phyloP scores from a whole-genome alignment of 2,329 filamentous ascomycete species.

The Lachnellula suecica region DNA sequence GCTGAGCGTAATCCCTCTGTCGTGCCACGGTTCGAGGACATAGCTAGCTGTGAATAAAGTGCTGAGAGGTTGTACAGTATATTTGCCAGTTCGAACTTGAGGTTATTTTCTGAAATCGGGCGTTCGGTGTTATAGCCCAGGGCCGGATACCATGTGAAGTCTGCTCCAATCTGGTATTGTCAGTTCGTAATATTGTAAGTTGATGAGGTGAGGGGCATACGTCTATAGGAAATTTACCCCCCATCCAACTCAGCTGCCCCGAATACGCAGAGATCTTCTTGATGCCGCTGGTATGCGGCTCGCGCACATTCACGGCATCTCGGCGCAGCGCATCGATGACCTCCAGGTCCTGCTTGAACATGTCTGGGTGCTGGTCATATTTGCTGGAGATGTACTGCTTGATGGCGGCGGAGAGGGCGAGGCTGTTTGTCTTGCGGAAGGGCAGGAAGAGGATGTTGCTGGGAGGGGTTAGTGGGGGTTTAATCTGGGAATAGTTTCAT shows the following conservation, averaged over 20 bases:
- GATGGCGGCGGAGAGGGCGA: constrained; percentile 79
- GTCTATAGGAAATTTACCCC: constrained; percentile 94
- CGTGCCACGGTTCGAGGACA: constrained; percentile 73
- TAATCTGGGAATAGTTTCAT: not conserved
- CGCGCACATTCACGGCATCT: constrained; percentile 85
- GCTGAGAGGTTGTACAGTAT: constrained; percentile 90
- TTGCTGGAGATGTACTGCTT: constrained; percentile 95
- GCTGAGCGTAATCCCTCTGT: constrained; percentile 84
- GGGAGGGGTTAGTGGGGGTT: not conserved
- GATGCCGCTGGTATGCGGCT: constrained; percentile 84
- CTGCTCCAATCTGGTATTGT: constrained; percentile 72
- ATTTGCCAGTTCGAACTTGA: constrained; percentile 85
- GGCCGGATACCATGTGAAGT: constrained; percentile 95
- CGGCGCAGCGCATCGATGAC: constrained; percentile 79
- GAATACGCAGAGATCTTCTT: constrained; percentile 89
- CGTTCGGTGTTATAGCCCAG: constrained; percentile 84
- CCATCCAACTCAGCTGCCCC: constrained; percentile 88
- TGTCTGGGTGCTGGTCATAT: constrained; percentile 98
- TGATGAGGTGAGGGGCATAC: constrained; percentile 45
- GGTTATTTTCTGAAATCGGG: constrained; percentile 64
- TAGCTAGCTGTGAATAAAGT: constrained; percentile 89
- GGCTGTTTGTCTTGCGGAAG: constrained; percentile 79
- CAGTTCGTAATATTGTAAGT: not conserved
- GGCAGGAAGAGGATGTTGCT: constrained; percentile 48
- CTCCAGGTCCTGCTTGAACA: constrained; percentile 88